These are phyloP conservation scores for Nyssa sinensis DNA, from an alignment of 148 eudicot genomes.

Conservation along the genomic window DNA sequence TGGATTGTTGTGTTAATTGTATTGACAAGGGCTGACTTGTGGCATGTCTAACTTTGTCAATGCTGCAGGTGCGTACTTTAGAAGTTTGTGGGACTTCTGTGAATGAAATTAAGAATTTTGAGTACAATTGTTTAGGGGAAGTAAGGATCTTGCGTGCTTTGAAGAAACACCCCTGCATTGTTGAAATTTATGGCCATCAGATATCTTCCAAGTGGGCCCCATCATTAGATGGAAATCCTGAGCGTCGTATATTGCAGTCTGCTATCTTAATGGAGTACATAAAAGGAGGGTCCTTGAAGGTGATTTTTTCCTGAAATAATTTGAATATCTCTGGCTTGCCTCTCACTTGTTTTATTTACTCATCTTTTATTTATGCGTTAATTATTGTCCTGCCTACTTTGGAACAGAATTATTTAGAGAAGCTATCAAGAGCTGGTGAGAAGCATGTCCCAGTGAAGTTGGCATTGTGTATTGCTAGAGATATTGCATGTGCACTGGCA, in stretches of 20 bases:
- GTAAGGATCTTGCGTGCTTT: constrained; percentile 73
- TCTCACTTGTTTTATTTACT: background rate
- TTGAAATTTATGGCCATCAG: constrained; percentile 80
- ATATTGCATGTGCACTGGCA: constrained; percentile 69
- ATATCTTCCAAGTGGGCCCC: constrained; percentile 71
- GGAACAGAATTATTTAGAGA: constrained; percentile 62
- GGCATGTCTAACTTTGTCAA: constrained; percentile 16
- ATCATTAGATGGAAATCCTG: constrained; percentile 54
- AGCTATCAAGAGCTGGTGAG: constrained; percentile 61
- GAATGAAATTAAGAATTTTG: constrained; percentile 67
- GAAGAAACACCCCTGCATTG: constrained; percentile 71
- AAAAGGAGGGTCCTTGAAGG: constrained; percentile 90
- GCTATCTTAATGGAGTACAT: constrained; percentile 87
- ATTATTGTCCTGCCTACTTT: constrained; percentile 1
- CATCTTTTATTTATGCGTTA: constrained; percentile 9
- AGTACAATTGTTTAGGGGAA: constrained; percentile 81
- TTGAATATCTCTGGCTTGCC: background rate
- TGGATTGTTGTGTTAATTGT: background rate
- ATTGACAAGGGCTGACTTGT: background rate
- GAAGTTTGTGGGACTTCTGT: constrained; percentile 54
- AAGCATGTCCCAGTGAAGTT: constrained; percentile 56
- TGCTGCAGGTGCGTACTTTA: constrained; percentile 62
- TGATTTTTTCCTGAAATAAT: constrained; percentile 19
- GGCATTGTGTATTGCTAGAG: constrained; percentile 67
- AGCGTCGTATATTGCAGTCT: constrained; percentile 60